These are phyloP conservation scores for Fraxinus xanthoxyloides DNA, from an alignment of 305 asterid genomes.

Conservation along the genomic window DNA sequence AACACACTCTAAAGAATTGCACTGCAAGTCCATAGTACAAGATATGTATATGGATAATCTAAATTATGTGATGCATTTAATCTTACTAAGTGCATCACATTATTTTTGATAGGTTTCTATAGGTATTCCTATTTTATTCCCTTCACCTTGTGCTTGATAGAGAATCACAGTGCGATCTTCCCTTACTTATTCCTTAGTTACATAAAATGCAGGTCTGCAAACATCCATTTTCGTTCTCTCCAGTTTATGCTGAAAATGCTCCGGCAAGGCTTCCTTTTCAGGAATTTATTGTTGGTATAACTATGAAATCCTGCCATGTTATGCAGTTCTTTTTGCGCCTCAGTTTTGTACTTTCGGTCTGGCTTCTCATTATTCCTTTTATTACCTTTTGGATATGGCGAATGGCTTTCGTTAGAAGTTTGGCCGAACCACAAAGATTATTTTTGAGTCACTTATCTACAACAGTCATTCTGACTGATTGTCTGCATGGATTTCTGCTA, in stretches of 20 bases:
- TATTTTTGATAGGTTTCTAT: no score
- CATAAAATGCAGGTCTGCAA: conserved; percentile 74
- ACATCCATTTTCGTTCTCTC: conserved; percentile 92
- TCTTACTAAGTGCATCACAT: no score
- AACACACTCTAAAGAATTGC: no score
- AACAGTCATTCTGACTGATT: conserved; percentile 81
- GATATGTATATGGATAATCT: no score
- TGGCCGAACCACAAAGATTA: conserved; percentile 85
- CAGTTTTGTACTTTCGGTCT: conserved; percentile 88
- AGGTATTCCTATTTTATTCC: no score
- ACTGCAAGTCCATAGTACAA: no score
- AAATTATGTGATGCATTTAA: no score
- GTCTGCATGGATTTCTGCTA: conserved; percentile 92
- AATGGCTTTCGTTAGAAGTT: conserved; percentile 84
- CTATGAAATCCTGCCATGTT: conserved; percentile 89
- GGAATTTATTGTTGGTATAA: conserved; percentile 84
- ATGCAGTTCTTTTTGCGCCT: conserved; percentile 86
- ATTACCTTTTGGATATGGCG: conserved; percentile 99
- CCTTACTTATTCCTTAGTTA: neutral
- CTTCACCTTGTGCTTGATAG: no score
- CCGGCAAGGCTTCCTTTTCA: conserved; percentile 90
- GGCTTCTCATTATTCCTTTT: conserved; percentile 96
- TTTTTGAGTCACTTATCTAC: conserved; percentile 86
- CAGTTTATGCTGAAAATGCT: conserved; percentile 96
- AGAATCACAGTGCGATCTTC: no score